Base-by-base conservation (phyloP, 495 filamentous ascomycete species). In the Delitschia confertaspora region DNA sequence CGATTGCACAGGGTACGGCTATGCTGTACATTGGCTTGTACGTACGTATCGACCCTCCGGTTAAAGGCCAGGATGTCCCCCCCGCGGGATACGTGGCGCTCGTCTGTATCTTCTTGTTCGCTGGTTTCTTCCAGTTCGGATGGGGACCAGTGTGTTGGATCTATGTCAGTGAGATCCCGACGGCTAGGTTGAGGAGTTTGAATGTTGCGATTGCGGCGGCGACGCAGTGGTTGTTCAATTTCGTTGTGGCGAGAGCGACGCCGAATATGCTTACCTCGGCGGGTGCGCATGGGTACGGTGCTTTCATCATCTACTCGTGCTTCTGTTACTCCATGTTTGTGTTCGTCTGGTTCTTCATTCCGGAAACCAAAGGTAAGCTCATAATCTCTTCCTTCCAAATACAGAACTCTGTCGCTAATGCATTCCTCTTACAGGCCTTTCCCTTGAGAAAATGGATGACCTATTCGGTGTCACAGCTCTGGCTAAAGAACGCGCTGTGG, bases 21-120 rank as follows among this genome's bases (percentile, higher is more conserved):
- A 87, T 86, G 78, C 74, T 83, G 52, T 85, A 88, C 58, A 80
- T 88, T 46, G 83, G 83, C 8, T 65, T 89, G n/a, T 84, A 88
- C 56, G 69, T 85, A 5, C 78, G 81, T 40, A 76, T 85, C 49
- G 65, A 75, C 13, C 81, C 81, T 0, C 83, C 82, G 0, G 55
- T 68, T 14, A 38, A 60, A 4, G 76, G 70, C 13, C 31, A 17
- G 4, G 5, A 17, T 1, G 44, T 57, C 2, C 49, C 55, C 9
- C 49, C 55, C 3, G 57, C 56, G 1, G 58, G 60, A 17, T 59
- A 57, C 31, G 17, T 61, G 21, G 56, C 60, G 4, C 51, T 64
- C 4, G 52, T 64, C n/a, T 56, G 54, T 47, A 47, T 64, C 6
- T 64, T 58, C 44, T 36, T 61, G 6, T 61, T 61, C 36, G 60